These are phyloP conservation scores for Sordariomycetes sp. DNA, from an alignment of 2,329 filamentous ascomycete species.

Conservation along the genomic window DNA sequence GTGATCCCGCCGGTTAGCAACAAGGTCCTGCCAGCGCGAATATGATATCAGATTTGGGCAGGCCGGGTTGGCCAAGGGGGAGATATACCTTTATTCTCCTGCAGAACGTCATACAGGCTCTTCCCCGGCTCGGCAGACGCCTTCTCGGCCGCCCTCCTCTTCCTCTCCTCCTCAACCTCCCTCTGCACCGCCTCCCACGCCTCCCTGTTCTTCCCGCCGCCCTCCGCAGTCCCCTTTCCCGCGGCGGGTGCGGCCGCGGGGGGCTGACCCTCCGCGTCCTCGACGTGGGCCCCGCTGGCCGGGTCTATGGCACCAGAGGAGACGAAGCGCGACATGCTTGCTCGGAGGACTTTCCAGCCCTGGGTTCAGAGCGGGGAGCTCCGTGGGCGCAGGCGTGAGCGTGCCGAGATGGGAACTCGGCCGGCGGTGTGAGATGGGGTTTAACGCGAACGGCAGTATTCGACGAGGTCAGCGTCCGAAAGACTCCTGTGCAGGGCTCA, in stretches of 20 bases:
- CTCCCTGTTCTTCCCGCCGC: conserved; percentile 14
- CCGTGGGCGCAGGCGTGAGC: no score
- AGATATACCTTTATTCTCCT: conserved; percentile 65
- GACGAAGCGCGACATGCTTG: conserved; percentile 43
- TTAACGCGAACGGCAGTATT: no score
- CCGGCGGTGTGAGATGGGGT: no score
- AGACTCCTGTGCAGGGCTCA: no score
- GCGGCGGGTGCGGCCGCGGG: conserved; percentile 5
- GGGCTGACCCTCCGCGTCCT: conserved; percentile 3
- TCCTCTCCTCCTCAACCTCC: conserved; percentile 51
- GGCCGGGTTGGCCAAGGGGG: background rate
- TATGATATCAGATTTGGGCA: background rate
- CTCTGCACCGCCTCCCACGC: conserved; percentile 57
- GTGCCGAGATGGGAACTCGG: no score
- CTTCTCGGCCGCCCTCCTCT: conserved; percentile 37
- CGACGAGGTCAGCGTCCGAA: no score
- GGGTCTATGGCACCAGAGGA: conserved; percentile 41
- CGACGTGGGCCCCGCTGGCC: conserved; percentile 13
- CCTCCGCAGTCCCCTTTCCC: conserved; percentile 6
- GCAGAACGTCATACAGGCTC: conserved; percentile 62
- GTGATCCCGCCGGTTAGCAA: background rate
- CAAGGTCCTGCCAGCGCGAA: background rate
- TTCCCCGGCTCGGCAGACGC: conserved; percentile 37
- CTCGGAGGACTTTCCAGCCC: background rate
- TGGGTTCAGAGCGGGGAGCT: no score